A percentile compares a stretch with the other conserved stretches of the same genome.
phyloP scores from a whole-genome alignment of 108 stramenopile genomes.

The Epithemia pelagica region DNA sequence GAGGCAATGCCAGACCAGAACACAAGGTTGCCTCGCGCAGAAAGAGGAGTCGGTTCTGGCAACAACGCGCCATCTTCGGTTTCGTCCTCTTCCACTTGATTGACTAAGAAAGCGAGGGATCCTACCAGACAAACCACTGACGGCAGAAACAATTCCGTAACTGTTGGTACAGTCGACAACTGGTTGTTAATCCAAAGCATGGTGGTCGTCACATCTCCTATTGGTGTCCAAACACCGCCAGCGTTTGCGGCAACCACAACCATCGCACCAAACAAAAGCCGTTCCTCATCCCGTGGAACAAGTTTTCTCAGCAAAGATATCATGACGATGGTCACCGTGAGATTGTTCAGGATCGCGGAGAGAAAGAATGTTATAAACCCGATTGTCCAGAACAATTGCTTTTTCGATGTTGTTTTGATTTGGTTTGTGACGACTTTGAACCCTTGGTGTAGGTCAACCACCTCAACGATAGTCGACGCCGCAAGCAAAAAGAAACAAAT shows the following conservation, averaged over 20 bases:
- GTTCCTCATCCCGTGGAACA: constrained; percentile 73
- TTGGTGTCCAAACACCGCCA: constrained; percentile 94
- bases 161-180: constrained; percentile 82
- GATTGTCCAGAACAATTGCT: constrained; percentile 85
- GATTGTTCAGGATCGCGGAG: constrained; percentile 86
- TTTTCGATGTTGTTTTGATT: constrained; percentile 87
- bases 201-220: constrained; percentile 93
- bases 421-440: constrained; percentile 92
- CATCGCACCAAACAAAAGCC: constrained; percentile 90
- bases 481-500: constrained; percentile 93
- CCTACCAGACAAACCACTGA: constrained; percentile 78
- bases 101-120: constrained; percentile 74
- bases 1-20: constrained; percentile 84
- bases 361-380: constrained; percentile 90
- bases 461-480: constrained; percentile 90
- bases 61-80: constrained; percentile 30
- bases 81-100: constrained; percentile 75
- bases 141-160: constrained; percentile 83
- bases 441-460: constrained; percentile 91
- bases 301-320: constrained; percentile 81
- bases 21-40: constrained; percentile 76
- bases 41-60: constrained; percentile 65
- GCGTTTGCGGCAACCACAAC: constrained; percentile 92
- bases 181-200: constrained; percentile 95
- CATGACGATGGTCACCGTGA: constrained; percentile 94